Base-by-base conservation (phyloP, 805 yeast genomes). In the Myxozyma udenii region DNA sequence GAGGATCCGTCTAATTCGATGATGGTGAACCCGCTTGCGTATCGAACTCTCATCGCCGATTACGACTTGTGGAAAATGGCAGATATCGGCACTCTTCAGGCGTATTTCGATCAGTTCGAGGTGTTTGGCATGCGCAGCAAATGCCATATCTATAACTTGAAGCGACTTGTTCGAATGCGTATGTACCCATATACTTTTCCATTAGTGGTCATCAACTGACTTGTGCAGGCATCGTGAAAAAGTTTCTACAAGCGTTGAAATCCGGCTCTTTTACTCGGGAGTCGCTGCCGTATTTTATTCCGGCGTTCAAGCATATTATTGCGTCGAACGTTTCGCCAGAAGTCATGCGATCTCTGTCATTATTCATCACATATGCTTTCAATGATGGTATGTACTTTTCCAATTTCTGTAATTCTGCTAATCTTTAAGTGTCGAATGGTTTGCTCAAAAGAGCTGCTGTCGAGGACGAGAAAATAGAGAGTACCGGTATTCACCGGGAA, bases 41-140 rank as follows among this genome's bases (percentile, higher is more conserved):
- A 84, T 62, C 74, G 78, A 32, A 67, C 73, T 1, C 64, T 87
- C 40, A 72, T 85, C 35, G 72, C 81, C 18, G 89, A 87, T 55
- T 74, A 84, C 55, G 84, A 80, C 48, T 69, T 79, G 19, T 83
- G 87, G 79, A 72, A 72, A 49, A 68, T 58, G 1, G 63, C 64
- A 1, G 67, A 64, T 18, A 60, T 68, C 2, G 81, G 78, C 36
- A 72, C 81, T 0, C 69, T 81, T 46, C 70, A 78, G 43, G 77
- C 75, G 48, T 66, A 85, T 3, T 65, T 84, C 3, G 76, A 76
- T 53, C 91, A 85, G 57, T 71, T 85, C 42, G 74, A 77, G 1
- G 77, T 76, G 0, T 73, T 87, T 48, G 56, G 60, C 9, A 68
- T 80, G 2, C 74, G 74, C 35, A 80, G 86, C 45, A 77, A 73